phyloP scores from a whole-genome alignment of 2,329 filamentous ascomycete genomes.

The Apiospora rasikravindrae region DNA sequence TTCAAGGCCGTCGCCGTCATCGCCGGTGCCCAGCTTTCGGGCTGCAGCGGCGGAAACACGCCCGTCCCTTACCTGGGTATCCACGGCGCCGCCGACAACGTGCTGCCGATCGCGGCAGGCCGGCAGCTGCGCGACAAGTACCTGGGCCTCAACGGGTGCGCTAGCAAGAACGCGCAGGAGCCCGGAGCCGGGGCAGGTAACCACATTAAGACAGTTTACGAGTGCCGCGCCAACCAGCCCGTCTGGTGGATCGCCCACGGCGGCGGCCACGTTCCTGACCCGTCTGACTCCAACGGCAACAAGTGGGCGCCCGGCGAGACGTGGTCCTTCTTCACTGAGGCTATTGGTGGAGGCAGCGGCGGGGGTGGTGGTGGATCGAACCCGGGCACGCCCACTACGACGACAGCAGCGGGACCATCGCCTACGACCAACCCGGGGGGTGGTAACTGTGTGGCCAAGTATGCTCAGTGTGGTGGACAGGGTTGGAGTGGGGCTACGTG shows the following conservation, averaged over 20 bases:
- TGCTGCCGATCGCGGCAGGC: slow-evolving; percentile 42
- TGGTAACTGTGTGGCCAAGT: slow-evolving; percentile 1
- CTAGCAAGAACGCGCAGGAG: slow-evolving; percentile 31
- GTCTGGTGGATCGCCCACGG: slow-evolving; percentile 38
- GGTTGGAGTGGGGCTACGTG: slow-evolving; percentile 13
- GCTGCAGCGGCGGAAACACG: slow-evolving; percentile 43
- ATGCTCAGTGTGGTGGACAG: slow-evolving; percentile 6
- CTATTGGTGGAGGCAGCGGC: neutral
- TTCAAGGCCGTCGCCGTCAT: slow-evolving; percentile 47
- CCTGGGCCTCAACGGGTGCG: slow-evolving; percentile 44
- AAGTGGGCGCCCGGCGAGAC: slow-evolving; percentile 26
- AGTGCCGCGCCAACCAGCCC: slow-evolving; percentile 30
- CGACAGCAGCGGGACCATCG: neutral
- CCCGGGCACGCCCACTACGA: neutral
- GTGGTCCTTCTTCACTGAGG: slow-evolving; percentile 31
- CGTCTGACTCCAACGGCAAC: slow-evolving; percentile 27
- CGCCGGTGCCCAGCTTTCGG: slow-evolving; percentile 40
- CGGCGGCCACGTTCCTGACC: slow-evolving; percentile 34
- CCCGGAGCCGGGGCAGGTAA: slow-evolving; percentile 26
- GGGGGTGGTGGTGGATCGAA: neutral
- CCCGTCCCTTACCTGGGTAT: slow-evolving; percentile 47
- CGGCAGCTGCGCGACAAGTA: slow-evolving; percentile 45
- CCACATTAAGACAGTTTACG: slow-evolving; percentile 36
- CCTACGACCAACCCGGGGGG: neutral
- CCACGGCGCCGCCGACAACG: slow-evolving; percentile 45